Conservation (phyloP, 1,284 basidiomycete species). For the Malassezia furfur region DNA sequence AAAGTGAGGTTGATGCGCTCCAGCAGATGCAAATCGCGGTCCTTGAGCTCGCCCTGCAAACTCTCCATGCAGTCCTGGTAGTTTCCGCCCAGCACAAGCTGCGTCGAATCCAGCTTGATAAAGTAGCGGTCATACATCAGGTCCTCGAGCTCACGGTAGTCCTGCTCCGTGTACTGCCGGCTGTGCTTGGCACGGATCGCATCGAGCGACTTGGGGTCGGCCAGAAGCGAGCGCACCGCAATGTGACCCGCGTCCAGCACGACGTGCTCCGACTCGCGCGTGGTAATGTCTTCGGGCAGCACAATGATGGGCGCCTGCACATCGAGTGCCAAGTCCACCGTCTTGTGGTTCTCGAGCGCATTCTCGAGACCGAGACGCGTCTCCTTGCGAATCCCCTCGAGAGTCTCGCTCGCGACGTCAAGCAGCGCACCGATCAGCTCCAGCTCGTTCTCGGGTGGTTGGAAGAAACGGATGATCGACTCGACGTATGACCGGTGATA, state of each 20-base stretch:
- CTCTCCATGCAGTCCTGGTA: slow-evolving; percentile 64
- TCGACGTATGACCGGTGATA: slow-evolving; percentile 93
- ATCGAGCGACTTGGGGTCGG: slow-evolving; percentile 69
- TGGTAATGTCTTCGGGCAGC: slow-evolving; percentile 74
- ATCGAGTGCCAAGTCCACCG: slow-evolving; percentile 87
- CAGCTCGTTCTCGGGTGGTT: slow-evolving; percentile 84
- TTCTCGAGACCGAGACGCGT: slow-evolving; percentile 89
- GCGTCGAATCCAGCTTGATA: slow-evolving; percentile 72
- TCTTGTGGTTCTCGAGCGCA: slow-evolving; percentile 86
- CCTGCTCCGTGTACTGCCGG: slow-evolving; percentile 76
- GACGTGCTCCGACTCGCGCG: slow-evolving; percentile 69
- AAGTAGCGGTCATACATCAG: slow-evolving; percentile 93
- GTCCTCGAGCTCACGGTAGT: slow-evolving; percentile 76
- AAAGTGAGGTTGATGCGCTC: slow-evolving; percentile 89
- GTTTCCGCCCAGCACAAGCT: slow-evolving; percentile 85
- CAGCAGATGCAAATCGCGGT: slow-evolving; percentile 59
- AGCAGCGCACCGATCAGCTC: slow-evolving; percentile 69
- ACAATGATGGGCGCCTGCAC: slow-evolving; percentile 97
- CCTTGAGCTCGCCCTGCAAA: slow-evolving; percentile 56
- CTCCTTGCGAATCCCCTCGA: slow-evolving; percentile 89
- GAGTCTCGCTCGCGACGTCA: slow-evolving; percentile 81
- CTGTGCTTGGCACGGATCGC: slow-evolving; percentile 76
- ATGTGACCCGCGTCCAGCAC: slow-evolving; percentile 97
- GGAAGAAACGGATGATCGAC: slow-evolving; percentile 83
- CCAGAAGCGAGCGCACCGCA: slow-evolving; percentile 79